A percentile compares a stretch with the other conserved stretches of the same genome.
phyloP scores from a whole-genome alignment of 352 stramenopile species.

The Pythium sukuiense region DNA sequence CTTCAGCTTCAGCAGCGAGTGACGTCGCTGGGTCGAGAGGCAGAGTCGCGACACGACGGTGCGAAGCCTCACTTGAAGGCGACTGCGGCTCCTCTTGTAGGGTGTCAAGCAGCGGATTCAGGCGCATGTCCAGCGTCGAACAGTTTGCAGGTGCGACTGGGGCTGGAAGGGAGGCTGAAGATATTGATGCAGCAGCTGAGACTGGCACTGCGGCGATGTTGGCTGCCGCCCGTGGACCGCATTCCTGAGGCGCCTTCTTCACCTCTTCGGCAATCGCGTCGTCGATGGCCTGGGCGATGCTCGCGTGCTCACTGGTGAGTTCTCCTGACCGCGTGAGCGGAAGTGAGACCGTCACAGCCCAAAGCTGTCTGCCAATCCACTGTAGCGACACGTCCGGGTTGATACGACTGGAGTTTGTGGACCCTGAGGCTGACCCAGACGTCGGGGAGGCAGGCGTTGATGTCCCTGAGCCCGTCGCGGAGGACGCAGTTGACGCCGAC shows the following conservation, averaged over 20 bases:
- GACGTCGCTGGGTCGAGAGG: slow-evolving; percentile 25
- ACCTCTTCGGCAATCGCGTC: slow-evolving; percentile 49
- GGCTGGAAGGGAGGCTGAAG: background rate
- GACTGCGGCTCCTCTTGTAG: slow-evolving; percentile 4
- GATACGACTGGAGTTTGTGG: slow-evolving; percentile 26
- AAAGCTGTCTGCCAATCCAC: slow-evolving; percentile 73
- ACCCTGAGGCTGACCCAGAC: background rate
- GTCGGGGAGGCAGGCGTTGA: background rate
- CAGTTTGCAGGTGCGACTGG: background rate
- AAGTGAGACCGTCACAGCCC: slow-evolving; percentile 66
- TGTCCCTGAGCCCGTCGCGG: background rate
- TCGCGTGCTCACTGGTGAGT: slow-evolving; percentile 65
- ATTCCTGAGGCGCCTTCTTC: slow-evolving; percentile 16
- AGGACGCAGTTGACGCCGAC: background rate
- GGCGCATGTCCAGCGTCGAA: background rate
- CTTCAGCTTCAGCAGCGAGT: slow-evolving; percentile 5
- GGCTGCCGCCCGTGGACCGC: slow-evolving; percentile 7
- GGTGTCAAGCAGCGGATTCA: slow-evolving; percentile 21
- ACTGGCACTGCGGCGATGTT: background rate
- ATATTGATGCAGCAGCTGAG: background rate
- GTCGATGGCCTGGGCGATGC: slow-evolving; percentile 60
- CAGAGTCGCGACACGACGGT: slow-evolving; percentile 6
- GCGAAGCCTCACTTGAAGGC: background rate
- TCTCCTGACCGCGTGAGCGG: slow-evolving; percentile 57
- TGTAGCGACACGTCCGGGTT: slow-evolving; percentile 78